Evolutionary conservation across 1,284 basidiomycete species (phyloP).

Genomic region (Pseudozyma hubeiensis): DNA sequence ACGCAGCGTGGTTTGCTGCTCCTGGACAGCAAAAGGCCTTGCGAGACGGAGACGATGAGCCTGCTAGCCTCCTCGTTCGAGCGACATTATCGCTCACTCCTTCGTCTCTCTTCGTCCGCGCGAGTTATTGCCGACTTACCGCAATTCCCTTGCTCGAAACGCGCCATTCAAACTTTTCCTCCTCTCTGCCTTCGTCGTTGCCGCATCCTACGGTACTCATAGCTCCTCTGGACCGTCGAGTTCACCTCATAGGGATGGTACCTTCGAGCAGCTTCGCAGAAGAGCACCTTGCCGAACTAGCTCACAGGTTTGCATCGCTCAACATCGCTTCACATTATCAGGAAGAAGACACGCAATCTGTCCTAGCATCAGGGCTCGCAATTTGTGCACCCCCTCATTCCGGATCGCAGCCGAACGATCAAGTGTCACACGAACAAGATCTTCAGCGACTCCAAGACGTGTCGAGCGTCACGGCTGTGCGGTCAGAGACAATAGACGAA

Average conservation of each 20-base stretch:
- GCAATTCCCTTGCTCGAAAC: constrained; percentile 19
- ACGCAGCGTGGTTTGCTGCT: constrained; percentile 12
- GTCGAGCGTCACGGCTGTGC: background rate
- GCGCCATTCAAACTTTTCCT: background rate
- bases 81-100: constrained; percentile 8
- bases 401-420: background rate
- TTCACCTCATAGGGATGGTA: constrained; percentile 11
- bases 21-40: background rate
- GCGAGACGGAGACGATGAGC: constrained; percentile 1
- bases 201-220: constrained; percentile 11
- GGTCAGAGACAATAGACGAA: background rate
- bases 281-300: constrained; percentile 21
- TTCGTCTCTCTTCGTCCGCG: constrained; percentile 7
- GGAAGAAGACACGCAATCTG: background rate
- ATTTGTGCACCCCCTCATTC: constrained; percentile 11
- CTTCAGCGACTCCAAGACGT: background rate
- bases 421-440: background rate
- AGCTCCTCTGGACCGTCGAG: constrained; percentile 17
- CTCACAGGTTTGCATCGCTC: constrained; percentile 4
- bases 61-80: constrained; percentile 9
- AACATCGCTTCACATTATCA: background rate
- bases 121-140: constrained; percentile 14
- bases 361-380: constrained; percentile 27
- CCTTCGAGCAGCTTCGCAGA: constrained; percentile 6
- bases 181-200: background rate